A percentile compares a stretch with the other conserved stretches of the same genome.
Evolutionary conservation across 176 grass and related monocot genomes (phyloP).

Genomic region (Saccharum officinarum): DNA sequence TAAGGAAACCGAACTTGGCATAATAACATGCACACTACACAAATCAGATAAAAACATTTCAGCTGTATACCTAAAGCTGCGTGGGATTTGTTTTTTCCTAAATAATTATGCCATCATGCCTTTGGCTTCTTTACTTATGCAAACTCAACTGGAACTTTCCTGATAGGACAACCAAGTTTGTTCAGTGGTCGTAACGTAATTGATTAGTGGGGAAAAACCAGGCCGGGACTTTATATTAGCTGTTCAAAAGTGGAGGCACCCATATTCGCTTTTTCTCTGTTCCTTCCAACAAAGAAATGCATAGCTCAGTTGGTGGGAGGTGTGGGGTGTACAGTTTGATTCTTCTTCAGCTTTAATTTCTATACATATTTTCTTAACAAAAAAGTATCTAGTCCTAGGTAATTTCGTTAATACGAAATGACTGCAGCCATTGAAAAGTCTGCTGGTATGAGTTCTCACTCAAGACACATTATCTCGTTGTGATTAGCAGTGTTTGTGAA

Average conservation of each 20-base stretch:
- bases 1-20: background rate
- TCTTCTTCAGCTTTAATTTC: background rate
- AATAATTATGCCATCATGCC: background rate
- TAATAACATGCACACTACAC: background rate
- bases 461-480: background rate
- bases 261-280: background rate
- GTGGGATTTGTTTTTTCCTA: background rate
- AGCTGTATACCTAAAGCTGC: background rate
- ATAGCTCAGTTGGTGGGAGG: background rate
- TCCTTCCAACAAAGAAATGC: background rate
- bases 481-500: background rate
- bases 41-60: background rate
- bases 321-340: background rate
- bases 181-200: background rate
- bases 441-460: background rate
- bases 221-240: background rate
- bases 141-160: background rate
- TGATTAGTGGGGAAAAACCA: background rate
- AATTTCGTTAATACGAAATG: background rate
- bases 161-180: background rate
- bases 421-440: background rate
- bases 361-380: background rate
- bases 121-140: slow-evolving; percentile 1
- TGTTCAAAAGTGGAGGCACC: background rate
- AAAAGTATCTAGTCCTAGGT: background rate